Base-by-base conservation (phyloP, 2,329 filamentous ascomycete genomes). In the Coccinonectria pachysandricola region DNA sequence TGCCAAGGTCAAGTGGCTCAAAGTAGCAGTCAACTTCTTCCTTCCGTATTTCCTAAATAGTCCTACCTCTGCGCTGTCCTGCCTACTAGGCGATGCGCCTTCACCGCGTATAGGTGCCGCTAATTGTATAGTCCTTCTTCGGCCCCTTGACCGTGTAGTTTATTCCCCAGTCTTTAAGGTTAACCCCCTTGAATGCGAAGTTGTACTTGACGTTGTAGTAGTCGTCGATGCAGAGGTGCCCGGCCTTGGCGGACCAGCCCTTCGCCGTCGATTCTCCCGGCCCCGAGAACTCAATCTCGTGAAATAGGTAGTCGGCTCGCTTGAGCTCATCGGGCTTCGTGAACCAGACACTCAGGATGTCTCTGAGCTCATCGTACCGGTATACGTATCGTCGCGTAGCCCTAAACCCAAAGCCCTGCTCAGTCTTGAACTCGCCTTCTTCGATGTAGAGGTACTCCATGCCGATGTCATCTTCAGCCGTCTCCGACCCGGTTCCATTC, bases 321-420 rank as follows among this genome's bases (percentile, higher is more conserved):
- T 60, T 60, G 10, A 62, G 53, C 37, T 82, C 75, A 10, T 79
- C 70, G 1, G 68, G 62, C 36, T 75, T 73, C 19, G 73, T 73
- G 40, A 86, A 86, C 80, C 80, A 87, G 1, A 80, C 74, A 33
- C 71, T 79, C 12, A 87, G 56, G 15, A 50, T 52, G 42, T 85
- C 79, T 2, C 45, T 56, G 7, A 31, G 41, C 36, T 78, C 74
- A 22, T 71, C 60, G 42, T 85, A 86, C 0, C 80, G 69, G 62
- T 80, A 86, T 2, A 83, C 63, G 42, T 87, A 87, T 8, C 79
- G 68, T 12, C 75, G 60, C 8, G 64, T 73, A 0, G 75, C 76
- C 10, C 59, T 62, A 51, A 82, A 78, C 1, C 57, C 55, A 23
- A 73, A 54, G 0, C 70, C 70, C 15, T 59, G 62, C 2, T 64